Conservation (phyloP, 805 yeast genomes). For the Candida tallmaniae region DNA sequence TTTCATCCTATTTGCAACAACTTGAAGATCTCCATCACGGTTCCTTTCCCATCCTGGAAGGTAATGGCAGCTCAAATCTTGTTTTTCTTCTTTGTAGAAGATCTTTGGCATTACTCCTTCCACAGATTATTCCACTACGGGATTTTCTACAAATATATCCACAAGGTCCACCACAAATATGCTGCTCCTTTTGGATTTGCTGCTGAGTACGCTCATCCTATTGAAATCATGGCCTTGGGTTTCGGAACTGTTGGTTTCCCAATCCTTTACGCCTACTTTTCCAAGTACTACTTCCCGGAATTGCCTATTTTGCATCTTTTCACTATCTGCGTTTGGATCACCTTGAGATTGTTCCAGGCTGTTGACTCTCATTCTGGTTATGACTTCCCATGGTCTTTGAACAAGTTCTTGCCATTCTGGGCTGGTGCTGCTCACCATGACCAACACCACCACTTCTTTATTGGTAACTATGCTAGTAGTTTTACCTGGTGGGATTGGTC, state of each 20-base stretch:
- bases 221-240: slow-evolving; percentile 86
- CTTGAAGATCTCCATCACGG: slow-evolving; percentile 71
- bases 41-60: slow-evolving; percentile 75
- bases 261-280: slow-evolving; percentile 70
- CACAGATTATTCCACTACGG: slow-evolving; percentile 90
- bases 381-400: slow-evolving; percentile 95
- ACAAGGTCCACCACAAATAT: slow-evolving; percentile 95
- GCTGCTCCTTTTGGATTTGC: slow-evolving; percentile 98
- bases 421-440: slow-evolving; percentile 99
- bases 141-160: slow-evolving; percentile 84
- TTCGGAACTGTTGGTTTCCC: slow-evolving; percentile 97
- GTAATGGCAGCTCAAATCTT: slow-evolving; percentile 64
- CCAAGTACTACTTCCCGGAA: slow-evolving; percentile 33
- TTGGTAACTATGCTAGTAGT: slow-evolving; percentile 91
- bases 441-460: slow-evolving; percentile 92
- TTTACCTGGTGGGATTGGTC: slow-evolving; percentile 95
- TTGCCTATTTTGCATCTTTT: slow-evolving; percentile 63
- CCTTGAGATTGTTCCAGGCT: slow-evolving; percentile 88
- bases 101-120: slow-evolving; percentile 95
- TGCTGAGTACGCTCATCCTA: slow-evolving; percentile 97
- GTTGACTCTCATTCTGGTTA: slow-evolving; percentile 97
- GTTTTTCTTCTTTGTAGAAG: slow-evolving; percentile 81
- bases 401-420: slow-evolving; percentile 92
- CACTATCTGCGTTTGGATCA: slow-evolving; percentile 87
- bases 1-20: slow-evolving; percentile 88